Base-by-base conservation (phyloP, 1,139 yeast species). In the Lodderomyces jiufengensis region DNA sequence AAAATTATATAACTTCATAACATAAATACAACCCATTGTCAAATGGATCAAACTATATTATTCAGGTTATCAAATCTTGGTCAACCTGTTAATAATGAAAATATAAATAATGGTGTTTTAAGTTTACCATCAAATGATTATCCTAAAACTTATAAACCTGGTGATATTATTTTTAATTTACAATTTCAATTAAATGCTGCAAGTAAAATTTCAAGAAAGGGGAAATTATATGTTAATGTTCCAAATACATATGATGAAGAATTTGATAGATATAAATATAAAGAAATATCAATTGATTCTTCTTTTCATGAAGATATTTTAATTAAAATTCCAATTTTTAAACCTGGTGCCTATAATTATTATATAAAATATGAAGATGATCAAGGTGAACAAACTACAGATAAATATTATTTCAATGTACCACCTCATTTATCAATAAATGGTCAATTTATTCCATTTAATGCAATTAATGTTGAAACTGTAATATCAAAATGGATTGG, bases 401-500 rank as follows among this genome's bases (percentile, higher is more conserved):
- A 77, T 21, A 70, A 75, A 49, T 78, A 66, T 57, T 83, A 86
- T 60, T 85, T 90, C 58, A 82, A 78, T 28, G 95, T 84, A 5
- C 88, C 92, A 2, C 95, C 97, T 4, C 77, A 80, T 18, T 70
- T 92, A 42, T 62, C 66, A 30, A 64, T 85, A 40, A 70, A 76
- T 36, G 78, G 66, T 27, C 57, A 69, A 22, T 78, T 72, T 47
- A 52, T 90, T 15, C 82, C 92, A 1, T 73, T 90, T 52, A 85
- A 90, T 52, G 73, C 90, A n/a, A 72, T 92, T 46, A 82, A 86
- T 37, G 69, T 92, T 52, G 94, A 90, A 58, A 78, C 95, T 2
- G 82, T 92, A 26, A 77, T 92, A 9, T 85, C 96, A 30, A 92
- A 92, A 62, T 87, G 96, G 94, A 76, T 88, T 63, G 97, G 97